A percentile compares a stretch with the other conserved stretches of the same genome.
Conservation (phyloP, 75 land plant genomes). For the Picea sitchensis region DNA sequence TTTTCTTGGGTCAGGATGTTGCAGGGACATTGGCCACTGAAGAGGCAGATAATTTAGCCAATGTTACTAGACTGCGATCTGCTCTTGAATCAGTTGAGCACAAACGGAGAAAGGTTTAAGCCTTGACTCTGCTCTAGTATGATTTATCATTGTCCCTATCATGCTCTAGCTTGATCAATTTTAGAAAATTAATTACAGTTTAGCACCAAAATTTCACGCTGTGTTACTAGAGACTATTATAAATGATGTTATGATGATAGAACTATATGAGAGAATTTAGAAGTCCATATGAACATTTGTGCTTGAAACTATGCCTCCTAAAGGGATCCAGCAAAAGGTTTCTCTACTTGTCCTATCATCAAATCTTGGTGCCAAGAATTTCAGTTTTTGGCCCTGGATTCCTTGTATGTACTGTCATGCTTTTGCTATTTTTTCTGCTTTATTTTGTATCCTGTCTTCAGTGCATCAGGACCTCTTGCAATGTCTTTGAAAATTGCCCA, state of each 20-base stretch:
- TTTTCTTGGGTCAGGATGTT: slow-evolving; percentile 65
- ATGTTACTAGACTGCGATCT: slow-evolving; percentile 82
- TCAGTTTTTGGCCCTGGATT: not conserved
- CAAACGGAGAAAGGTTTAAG: slow-evolving; percentile 82
- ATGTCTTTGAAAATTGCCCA: not conserved
- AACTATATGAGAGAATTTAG: not conserved
- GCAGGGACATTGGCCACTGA: slow-evolving; percentile 98
- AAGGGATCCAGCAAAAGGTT: not conserved
- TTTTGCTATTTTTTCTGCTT: not conserved
- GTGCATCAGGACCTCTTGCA: no score
- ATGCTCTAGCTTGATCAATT: no score
- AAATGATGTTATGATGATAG: not conserved
- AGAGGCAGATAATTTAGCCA: slow-evolving; percentile 80
- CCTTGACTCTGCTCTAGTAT: not conserved
- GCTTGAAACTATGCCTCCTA: no score
- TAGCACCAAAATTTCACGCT: no score
- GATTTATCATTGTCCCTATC: not conserved
- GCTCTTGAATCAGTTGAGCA: slow-evolving; percentile 98
- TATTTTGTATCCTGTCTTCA: not conserved
- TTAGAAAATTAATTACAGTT: no score
- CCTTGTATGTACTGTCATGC: not conserved
- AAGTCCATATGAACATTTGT: not conserved
- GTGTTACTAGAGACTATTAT: not conserved
- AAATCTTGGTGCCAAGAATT: not conserved
- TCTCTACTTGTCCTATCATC: not conserved